Evolutionary conservation across 805 yeast genomes (phyloP).

Genomic region (Candida ulmi): DNA sequence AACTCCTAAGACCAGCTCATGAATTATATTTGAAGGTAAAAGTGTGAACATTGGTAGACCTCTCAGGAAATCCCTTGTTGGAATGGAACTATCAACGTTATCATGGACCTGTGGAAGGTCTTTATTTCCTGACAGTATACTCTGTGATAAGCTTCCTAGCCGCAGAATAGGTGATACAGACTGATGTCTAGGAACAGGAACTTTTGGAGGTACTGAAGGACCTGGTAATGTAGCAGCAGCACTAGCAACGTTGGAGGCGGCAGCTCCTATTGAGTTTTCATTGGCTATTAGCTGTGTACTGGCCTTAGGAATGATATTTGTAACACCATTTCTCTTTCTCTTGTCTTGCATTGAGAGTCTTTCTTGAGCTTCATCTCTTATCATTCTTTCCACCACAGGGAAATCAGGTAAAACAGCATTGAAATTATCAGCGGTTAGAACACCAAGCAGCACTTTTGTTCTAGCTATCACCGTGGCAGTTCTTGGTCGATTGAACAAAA

Average conservation of each 20-base stretch:
- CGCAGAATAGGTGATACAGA: conserved; percentile 2
- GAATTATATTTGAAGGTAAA: conserved; percentile 54
- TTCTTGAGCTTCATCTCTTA: conserved; percentile 77
- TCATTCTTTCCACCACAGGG: conserved; percentile 61
- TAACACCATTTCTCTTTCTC: conserved; percentile 39
- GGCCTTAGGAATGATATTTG: conserved; percentile 21
- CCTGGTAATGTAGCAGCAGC: conserved; percentile 33
- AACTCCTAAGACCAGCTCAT: conserved; percentile 57
- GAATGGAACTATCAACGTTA: conserved; percentile 47
- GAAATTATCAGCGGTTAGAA: conserved; percentile 59
- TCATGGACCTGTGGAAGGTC: conserved; percentile 24
- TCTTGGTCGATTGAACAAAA: conserved; percentile 66
- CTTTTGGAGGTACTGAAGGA: conserved; percentile 32
- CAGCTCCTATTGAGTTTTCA: conserved; percentile 10
- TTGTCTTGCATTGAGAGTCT: conserved; percentile 67
- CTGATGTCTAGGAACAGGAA: no score
- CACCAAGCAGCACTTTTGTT: conserved; percentile 61
- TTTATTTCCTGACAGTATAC: neutral
- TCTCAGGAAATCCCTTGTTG: conserved; percentile 52
- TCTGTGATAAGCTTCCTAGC: neutral
- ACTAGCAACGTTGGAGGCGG: conserved; percentile 26
- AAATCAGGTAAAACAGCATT: conserved; percentile 53
- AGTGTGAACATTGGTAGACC: conserved; percentile 53
- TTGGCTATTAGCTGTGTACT: conserved; percentile 1
- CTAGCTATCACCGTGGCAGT: conserved; percentile 75